A percentile compares a stretch with the other conserved stretches of the same genome.
Evolutionary conservation across 257 asterid species (phyloP).

Genomic region (Jacaranda copaia): DNA sequence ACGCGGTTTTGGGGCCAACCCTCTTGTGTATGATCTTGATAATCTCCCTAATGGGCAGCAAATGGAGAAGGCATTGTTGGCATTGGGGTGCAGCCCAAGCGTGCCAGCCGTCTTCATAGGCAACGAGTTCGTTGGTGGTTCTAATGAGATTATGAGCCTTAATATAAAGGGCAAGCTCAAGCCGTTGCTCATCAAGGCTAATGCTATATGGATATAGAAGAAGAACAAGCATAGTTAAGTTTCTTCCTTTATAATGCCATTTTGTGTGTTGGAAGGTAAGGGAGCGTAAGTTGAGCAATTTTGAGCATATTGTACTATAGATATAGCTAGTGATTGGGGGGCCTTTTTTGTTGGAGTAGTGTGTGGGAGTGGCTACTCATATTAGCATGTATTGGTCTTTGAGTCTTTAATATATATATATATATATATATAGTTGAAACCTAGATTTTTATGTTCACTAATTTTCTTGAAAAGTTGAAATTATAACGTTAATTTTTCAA

Average conservation of each 20-base stretch:
- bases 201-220: constrained; percentile 65
- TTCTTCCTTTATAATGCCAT: background rate
- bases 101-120: constrained; percentile 77
- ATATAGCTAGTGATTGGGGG: too few species aligned
- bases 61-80: constrained; percentile 56
- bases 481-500: too few species aligned
- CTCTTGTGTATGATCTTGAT: constrained; percentile 55
- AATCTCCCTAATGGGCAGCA: constrained; percentile 46
- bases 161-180: constrained; percentile 56
- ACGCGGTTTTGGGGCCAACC: constrained; percentile 66
- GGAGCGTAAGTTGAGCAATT: background rate
- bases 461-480: background rate
- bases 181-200: constrained; percentile 62
- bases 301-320: background rate
- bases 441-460: background rate
- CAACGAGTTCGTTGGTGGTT: constrained; percentile 59
- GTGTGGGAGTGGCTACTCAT: background rate
- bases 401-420: background rate
- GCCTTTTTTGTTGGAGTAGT: background rate
- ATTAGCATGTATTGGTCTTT: background rate
- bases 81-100: constrained; percentile 59
- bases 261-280: too few species aligned
- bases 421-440: background rate
- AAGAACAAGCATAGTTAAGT: too few species aligned
- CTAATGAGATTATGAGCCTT: constrained; percentile 70